phyloP scores from a whole-genome alignment of 2,329 filamentous ascomycete species.

The Colletotrichum sidae region DNA sequence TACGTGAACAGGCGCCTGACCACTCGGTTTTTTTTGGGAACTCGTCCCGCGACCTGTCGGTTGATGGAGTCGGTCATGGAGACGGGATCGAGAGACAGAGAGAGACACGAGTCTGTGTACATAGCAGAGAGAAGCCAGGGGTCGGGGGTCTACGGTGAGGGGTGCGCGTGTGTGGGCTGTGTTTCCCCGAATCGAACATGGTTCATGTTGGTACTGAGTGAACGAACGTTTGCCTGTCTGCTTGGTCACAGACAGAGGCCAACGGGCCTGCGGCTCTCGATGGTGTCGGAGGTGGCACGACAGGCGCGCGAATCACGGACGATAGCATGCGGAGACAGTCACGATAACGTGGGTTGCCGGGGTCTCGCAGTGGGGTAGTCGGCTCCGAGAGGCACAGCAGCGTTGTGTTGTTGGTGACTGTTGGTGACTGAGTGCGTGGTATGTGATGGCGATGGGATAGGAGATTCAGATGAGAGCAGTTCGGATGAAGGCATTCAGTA shows the following conservation, averaged over 20 bases:
- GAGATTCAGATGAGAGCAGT: not conserved
- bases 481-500: too few relatives aligned
- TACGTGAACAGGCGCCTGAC: slow-evolving; percentile 6
- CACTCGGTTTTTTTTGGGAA: slow-evolving; percentile 14
- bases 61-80: slow-evolving; percentile 1
- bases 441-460: slow-evolving; percentile 5
- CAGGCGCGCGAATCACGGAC: slow-evolving; percentile 35
- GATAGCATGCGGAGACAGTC: slow-evolving; percentile 27
- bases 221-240: too few relatives aligned
- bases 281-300: slow-evolving; percentile 5
- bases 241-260: too few relatives aligned
- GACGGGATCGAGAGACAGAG: not conserved
- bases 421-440: not conserved
- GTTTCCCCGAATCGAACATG: too few relatives aligned
- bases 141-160: not conserved
- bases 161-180: not conserved
- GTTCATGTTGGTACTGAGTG: too few relatives aligned
- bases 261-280: slow-evolving; percentile 16
- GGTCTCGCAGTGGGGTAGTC: slow-evolving; percentile 28
- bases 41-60: slow-evolving; percentile 18
- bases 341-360: slow-evolving; percentile 23
- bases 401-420: too few relatives aligned
- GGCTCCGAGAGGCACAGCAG: slow-evolving; percentile 16
- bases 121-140: not conserved
- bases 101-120: not conserved